Percentiles rank a stretch among this genome's conserved stretches.
Conservation (phyloP, 2,329 filamentous ascomycete species). For the Aspergillus pseudonomiae region DNA sequence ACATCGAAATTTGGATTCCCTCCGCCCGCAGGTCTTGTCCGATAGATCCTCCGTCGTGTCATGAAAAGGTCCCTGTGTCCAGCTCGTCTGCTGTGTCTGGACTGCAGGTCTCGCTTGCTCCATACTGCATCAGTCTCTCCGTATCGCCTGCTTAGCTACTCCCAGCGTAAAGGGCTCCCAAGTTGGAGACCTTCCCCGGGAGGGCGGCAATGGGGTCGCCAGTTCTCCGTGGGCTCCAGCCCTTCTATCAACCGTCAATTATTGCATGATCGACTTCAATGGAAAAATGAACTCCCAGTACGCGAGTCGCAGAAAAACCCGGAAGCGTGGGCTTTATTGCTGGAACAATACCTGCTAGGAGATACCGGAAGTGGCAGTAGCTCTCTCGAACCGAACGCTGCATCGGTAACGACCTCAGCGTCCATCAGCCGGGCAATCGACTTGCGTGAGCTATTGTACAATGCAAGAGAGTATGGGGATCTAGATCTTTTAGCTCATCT, state of each 20-base stretch:
- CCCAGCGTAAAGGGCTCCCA: slow-evolving; percentile 11
- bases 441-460: slow-evolving; percentile 35
- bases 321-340: slow-evolving; percentile 36
- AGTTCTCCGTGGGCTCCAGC: slow-evolving; percentile 18
- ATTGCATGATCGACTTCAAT: slow-evolving; percentile 18
- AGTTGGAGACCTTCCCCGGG: slow-evolving; percentile 12
- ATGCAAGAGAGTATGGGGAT: slow-evolving; percentile 30
- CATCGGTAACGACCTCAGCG: slow-evolving; percentile 13
- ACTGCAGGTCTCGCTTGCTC: slow-evolving; percentile 30
- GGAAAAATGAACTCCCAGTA: slow-evolving; percentile 21
- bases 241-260: slow-evolving; percentile 24
- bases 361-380: slow-evolving; percentile 12
- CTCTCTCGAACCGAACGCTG: neutral
- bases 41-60: slow-evolving; percentile 38
- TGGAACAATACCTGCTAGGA: slow-evolving; percentile 39
- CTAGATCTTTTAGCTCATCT: slow-evolving; percentile 45
- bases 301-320: slow-evolving; percentile 24
- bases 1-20: slow-evolving; percentile 34
- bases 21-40: slow-evolving; percentile 29
- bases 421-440: slow-evolving; percentile 30
- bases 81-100: slow-evolving; percentile 39
- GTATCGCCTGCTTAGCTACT: slow-evolving; percentile 11
- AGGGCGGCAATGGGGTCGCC: slow-evolving; percentile 27
- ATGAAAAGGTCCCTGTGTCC: slow-evolving; percentile 45
- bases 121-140: slow-evolving; percentile 14